Evolutionary conservation across 371 early-diverging fungal species (phyloP).

Genomic region (Batkoa obscura): DNA sequence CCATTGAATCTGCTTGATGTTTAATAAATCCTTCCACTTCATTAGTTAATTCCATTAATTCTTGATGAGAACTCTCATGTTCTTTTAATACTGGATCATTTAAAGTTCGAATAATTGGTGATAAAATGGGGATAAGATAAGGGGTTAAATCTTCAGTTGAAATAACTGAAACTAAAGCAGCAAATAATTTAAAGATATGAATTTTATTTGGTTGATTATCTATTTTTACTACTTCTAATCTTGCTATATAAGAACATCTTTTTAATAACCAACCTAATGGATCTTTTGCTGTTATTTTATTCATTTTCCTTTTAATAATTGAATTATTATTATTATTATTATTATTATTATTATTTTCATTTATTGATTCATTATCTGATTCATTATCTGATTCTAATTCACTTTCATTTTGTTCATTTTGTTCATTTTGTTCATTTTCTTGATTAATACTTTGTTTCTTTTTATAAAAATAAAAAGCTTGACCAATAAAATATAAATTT

Average conservation of each 20-base stretch:
- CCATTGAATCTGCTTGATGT: too few relatives aligned
- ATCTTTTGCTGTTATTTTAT: conserved; percentile 10
- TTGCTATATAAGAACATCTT: conserved; percentile 41
- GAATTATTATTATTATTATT: conserved; percentile 8
- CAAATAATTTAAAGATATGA: conserved; percentile 73
- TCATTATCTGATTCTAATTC: conserved; percentile 12
- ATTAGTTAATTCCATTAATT: not conserved
- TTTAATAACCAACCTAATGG: conserved; percentile 39
- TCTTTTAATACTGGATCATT: conserved; percentile 50
- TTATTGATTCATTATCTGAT: conserved; percentile 12
- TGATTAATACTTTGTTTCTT: conserved; percentile 6
- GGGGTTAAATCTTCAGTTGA: conserved; percentile 28
- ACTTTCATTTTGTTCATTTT: conserved; percentile 12
- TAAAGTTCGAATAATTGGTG: conserved; percentile 61
- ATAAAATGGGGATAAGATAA: conserved; percentile 48
- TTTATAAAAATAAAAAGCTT: conserved; percentile 33
- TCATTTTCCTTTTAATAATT: too few relatives aligned
- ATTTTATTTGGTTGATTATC: conserved; percentile 28
- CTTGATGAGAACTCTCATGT: conserved; percentile 24
- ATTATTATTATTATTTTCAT: conserved; percentile 12
- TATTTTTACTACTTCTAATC: conserved; percentile 29
- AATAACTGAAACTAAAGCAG: conserved; percentile 56
- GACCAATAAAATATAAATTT: conserved; percentile 80
- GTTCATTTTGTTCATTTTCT: conserved; percentile 16
- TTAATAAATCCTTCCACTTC: not conserved